Conservation (phyloP, 2,329 filamentous ascomycete species). For the Pestalotiopsis sp. region DNA sequence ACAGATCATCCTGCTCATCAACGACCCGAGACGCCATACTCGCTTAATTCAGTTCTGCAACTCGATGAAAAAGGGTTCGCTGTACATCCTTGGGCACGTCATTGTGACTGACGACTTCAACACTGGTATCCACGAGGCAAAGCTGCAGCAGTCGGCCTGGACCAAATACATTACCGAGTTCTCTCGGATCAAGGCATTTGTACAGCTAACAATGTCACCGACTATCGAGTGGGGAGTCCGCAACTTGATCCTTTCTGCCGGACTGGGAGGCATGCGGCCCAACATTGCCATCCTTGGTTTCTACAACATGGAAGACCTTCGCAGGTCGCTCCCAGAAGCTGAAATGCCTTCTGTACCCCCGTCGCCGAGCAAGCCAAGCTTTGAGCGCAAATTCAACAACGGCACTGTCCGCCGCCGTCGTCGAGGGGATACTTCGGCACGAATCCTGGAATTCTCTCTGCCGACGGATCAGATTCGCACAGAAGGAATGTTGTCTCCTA, state of each 20-base stretch:
- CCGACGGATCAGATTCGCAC: slow-evolving; percentile 72
- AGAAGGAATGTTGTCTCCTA: slow-evolving; percentile 69
- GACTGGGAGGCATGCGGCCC: slow-evolving; percentile 84
- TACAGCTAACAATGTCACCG: slow-evolving; percentile 83
- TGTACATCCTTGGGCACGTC: slow-evolving; percentile 86
- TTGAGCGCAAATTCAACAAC: slow-evolving; percentile 31
- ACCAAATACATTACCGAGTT: slow-evolving; percentile 82
- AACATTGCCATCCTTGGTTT: slow-evolving; percentile 84
- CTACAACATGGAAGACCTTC: slow-evolving; percentile 78
- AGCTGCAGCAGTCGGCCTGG: slow-evolving; percentile 80
- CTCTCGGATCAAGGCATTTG: slow-evolving; percentile 85
- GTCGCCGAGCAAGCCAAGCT: slow-evolving; percentile 36
- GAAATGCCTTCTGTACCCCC: slow-evolving; percentile 55
- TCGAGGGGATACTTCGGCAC: slow-evolving; percentile 57
- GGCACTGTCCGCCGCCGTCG: slow-evolving; percentile 41
- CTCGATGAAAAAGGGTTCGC: slow-evolving; percentile 81
- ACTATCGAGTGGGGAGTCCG: slow-evolving; percentile 82
- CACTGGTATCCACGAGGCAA: slow-evolving; percentile 77
- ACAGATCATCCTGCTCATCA: slow-evolving; percentile 82
- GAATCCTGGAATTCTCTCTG: slow-evolving; percentile 58
- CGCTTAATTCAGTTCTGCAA: slow-evolving; percentile 91
- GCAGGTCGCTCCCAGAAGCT: slow-evolving; percentile 58
- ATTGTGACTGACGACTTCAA: slow-evolving; percentile 85
- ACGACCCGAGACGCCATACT: slow-evolving; percentile 79
- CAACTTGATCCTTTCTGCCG: slow-evolving; percentile 80